phyloP scores from a whole-genome alignment of 192 early-diverging fungal species.

The Coemansia sp. region DNA sequence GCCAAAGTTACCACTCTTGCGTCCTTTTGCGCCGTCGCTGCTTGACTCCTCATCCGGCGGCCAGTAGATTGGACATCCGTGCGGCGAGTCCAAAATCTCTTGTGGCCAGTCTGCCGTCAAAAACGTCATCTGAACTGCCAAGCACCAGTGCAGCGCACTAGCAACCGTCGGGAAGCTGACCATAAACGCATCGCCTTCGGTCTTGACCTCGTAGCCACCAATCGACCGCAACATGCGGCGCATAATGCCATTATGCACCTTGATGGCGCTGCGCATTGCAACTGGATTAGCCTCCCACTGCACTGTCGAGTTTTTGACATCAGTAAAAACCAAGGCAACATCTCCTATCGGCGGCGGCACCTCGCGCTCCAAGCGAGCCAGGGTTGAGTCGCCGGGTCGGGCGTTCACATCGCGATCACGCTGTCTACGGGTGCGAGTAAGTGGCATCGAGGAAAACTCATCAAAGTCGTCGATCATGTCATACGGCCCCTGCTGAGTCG shows the following conservation, averaged over 20 bases:
- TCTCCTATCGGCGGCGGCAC: slow-evolving; percentile 80
- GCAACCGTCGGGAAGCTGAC: slow-evolving; percentile 82
- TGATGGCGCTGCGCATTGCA: slow-evolving; percentile 85
- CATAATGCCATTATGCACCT: slow-evolving; percentile 82
- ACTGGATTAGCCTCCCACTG: slow-evolving; percentile 85
- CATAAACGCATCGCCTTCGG: slow-evolving; percentile 95
- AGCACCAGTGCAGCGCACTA: slow-evolving; percentile 82
- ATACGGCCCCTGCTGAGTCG: slow-evolving; percentile 27
- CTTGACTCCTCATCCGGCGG: slow-evolving; percentile 41
- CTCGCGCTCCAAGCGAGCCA: slow-evolving; percentile 69
- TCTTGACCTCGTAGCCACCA: slow-evolving; percentile 94
- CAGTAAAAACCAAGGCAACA: slow-evolving; percentile 87
- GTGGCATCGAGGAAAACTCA: slow-evolving; percentile 37
- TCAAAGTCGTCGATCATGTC: slow-evolving; percentile 46
- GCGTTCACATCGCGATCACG: slow-evolving; percentile 48
- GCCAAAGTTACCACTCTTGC: slow-evolving; percentile 14
- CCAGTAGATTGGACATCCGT: slow-evolving; percentile 73
- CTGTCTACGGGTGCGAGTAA: slow-evolving; percentile 42
- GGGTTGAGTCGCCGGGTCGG: slow-evolving; percentile 55
- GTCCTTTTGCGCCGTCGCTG: slow-evolving; percentile 14
- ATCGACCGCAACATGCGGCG: slow-evolving; percentile 74
- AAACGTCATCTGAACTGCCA: slow-evolving; percentile 81
- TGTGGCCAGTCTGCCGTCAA: slow-evolving; percentile 84
- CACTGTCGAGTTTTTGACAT: slow-evolving; percentile 91
- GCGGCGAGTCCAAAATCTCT: slow-evolving; percentile 75